A percentile compares a stretch with the other conserved stretches of the same genome.
Conservation (phyloP, 2,329 filamentous ascomycete species). For the Diaporthe velutina region DNA sequence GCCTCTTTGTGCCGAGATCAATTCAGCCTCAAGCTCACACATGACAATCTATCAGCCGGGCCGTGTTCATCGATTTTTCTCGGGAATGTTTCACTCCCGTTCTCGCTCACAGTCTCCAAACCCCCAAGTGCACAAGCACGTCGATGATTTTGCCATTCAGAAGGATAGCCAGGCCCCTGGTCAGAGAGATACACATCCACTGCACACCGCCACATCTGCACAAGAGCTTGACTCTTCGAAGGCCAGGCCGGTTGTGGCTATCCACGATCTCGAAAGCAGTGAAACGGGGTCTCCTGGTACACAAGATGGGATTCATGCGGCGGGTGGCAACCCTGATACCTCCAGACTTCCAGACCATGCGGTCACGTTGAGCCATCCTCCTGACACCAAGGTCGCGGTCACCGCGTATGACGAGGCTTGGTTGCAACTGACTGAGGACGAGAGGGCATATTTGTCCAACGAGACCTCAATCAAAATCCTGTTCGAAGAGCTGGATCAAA, state of each 20-base stretch:
- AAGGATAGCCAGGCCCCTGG: background rate
- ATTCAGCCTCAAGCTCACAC: background rate
- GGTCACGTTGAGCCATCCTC: background rate
- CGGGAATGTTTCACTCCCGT: background rate
- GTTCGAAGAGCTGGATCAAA: background rate
- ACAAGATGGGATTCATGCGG: background rate
- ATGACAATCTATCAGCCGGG: background rate
- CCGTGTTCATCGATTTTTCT: background rate
- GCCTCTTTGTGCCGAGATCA: too few relatives aligned
- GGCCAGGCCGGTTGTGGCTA: background rate
- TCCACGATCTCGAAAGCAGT: background rate
- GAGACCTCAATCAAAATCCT: background rate
- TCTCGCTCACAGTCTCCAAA: background rate
- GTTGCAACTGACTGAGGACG: background rate
- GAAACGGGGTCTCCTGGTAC: background rate
- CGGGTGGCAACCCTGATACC: background rate
- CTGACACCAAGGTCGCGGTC: background rate
- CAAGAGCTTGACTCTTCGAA: background rate
- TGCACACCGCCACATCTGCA: background rate
- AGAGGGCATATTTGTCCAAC: background rate
- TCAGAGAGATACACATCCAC: background rate
- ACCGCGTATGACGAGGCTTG: constrained; percentile 15
- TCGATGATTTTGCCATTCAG: background rate
- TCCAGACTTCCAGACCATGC: background rate
- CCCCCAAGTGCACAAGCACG: background rate